Evolutionary conservation across 108 stramenopile species (phyloP).

Genomic region (Cyclotella kingstonii): DNA sequence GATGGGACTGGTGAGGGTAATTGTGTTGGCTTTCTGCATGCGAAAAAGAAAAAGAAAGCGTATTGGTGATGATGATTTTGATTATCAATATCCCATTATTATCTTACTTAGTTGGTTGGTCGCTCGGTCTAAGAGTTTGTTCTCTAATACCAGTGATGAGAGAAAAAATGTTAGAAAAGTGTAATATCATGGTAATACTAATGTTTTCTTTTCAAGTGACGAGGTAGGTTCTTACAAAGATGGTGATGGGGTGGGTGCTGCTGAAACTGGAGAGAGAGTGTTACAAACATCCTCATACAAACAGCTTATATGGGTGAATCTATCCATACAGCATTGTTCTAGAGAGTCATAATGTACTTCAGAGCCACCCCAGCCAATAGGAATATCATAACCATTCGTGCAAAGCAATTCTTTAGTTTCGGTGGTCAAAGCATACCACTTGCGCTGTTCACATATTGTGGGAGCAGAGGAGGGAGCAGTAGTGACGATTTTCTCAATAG

Average conservation of each 20-base stretch:
- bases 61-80: too few relatives aligned
- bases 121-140: too few relatives aligned
- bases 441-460: not conserved
- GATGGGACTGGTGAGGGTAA: not conserved
- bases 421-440: not conserved
- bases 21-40: not conserved
- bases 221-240: too few relatives aligned
- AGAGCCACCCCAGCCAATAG: not conserved
- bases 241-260: not conserved
- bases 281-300: not conserved
- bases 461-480: not conserved
- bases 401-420: constrained; percentile 3
- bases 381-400: constrained; percentile 3
- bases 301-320: not conserved
- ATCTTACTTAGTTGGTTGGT: too few relatives aligned
- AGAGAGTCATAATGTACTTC: not conserved
- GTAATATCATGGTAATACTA: too few relatives aligned
- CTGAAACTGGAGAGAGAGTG: not conserved
- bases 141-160: too few relatives aligned
- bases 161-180: too few relatives aligned
- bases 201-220: too few relatives aligned
- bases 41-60: too few relatives aligned
- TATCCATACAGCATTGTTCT: not conserved
- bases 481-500: not conserved
- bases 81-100: too few relatives aligned